phyloP scores from a whole-genome alignment of 2,329 filamentous ascomycete species.

The Verticillium alfalfae region DNA sequence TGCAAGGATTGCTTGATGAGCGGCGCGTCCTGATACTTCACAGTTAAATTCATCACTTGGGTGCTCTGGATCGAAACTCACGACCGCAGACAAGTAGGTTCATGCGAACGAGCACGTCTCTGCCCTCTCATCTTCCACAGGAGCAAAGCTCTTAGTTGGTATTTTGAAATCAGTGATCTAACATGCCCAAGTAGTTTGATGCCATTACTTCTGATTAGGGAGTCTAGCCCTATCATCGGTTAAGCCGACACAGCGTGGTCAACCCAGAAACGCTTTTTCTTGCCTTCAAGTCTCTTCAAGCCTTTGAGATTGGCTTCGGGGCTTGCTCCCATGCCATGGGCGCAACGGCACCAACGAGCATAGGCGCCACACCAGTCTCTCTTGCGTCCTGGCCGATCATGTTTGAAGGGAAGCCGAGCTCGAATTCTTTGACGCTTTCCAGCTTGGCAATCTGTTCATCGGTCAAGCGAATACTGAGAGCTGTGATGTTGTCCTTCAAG shows the following conservation, averaged over 20 bases:
- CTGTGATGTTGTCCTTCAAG: conserved; percentile 49
- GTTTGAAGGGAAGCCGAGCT: conserved; percentile 48
- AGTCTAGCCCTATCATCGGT: too few relatives aligned
- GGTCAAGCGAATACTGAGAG: conserved; percentile 41
- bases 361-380: conserved; percentile 6
- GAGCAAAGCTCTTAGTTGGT: too few relatives aligned
- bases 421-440: conserved; percentile 46
- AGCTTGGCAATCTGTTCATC: conserved; percentile 49
- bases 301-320: conserved; percentile 6
- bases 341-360: conserved; percentile 1
- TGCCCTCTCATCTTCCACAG: too few relatives aligned
- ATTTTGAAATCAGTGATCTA: too few relatives aligned
- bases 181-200: too few relatives aligned
- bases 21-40: neutral
- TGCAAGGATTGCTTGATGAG: conserved; percentile 4
- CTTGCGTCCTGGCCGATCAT: conserved; percentile 26
- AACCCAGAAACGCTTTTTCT: too few relatives aligned
- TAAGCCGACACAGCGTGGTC: too few relatives aligned
- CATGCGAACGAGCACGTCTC: too few relatives aligned
- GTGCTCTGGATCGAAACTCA: too few relatives aligned
- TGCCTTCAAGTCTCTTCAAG: neutral
- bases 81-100: too few relatives aligned
- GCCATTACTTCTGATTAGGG: too few relatives aligned
- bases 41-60: too few relatives aligned
- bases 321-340: conserved; percentile 6